These are phyloP conservation scores for Globisporangium nagaii DNA, from an alignment of 352 stramenopile genomes.

Conservation along the genomic window DNA sequence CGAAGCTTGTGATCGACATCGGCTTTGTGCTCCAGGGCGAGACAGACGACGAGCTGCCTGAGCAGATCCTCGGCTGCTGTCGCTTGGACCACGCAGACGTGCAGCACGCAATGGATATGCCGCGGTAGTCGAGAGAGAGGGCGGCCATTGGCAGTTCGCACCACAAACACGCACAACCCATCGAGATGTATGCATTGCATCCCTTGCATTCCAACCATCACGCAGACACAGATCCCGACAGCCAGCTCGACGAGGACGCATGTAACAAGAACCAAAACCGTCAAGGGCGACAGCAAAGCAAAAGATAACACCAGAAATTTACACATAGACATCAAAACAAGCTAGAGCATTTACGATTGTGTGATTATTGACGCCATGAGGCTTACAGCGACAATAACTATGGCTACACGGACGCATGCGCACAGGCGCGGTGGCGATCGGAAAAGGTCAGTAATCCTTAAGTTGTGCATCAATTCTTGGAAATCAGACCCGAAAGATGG, in stretches of 20 bases:
- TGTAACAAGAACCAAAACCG: background rate
- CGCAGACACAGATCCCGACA: too few species aligned
- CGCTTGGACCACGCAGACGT: conserved; percentile 74
- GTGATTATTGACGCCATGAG: too few species aligned
- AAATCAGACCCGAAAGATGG: conserved; percentile 91
- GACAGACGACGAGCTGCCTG: conserved; percentile 80
- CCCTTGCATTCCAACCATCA: too few species aligned
- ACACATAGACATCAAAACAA: background rate
- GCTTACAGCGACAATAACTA: too few species aligned
- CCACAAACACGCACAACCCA: too few species aligned
- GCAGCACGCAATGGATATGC: conserved; percentile 49
- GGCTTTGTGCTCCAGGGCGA: conserved; percentile 85
- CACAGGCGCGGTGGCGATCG: conserved; percentile 3
- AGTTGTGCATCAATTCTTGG: conserved; percentile 75
- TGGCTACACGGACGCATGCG: background rate
- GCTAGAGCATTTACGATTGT: background rate
- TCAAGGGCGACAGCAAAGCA: background rate
- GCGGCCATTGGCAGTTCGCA: too few species aligned
- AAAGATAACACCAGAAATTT: background rate
- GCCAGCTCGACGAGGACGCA: background rate
- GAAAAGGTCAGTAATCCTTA: conserved; percentile 79
- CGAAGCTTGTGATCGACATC: conserved; percentile 82
- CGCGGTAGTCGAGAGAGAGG: conserved; percentile 24
- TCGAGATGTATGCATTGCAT: too few species aligned
- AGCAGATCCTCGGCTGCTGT: conserved; percentile 82